A percentile compares a stretch with the other conserved stretches of the same genome.
Evolutionary conservation across 257 asterid species (phyloP).

Genomic region (Thymus mandschuricus): DNA sequence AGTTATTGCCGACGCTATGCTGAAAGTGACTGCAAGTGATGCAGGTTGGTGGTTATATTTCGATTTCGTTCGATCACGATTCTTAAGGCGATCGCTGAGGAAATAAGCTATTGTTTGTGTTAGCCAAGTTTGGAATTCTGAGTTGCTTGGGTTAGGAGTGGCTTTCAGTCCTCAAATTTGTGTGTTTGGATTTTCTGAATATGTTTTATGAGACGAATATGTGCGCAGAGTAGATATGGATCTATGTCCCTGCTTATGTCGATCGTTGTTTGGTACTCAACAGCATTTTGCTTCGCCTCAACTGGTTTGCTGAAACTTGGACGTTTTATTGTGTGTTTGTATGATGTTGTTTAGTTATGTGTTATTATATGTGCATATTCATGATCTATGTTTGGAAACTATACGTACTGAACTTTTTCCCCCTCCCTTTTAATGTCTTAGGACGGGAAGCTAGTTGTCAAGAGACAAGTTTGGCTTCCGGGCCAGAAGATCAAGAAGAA

Average conservation of each 20-base stretch:
- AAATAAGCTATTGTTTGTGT: neutral
- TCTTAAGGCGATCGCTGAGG: neutral
- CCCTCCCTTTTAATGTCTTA: conserved; percentile 5
- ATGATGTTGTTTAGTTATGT: neutral
- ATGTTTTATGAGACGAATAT: neutral
- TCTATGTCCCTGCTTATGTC: conserved; percentile 30
- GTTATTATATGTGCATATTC: neutral
- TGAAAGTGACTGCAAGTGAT: conserved; percentile 34
- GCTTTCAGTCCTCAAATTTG: neutral
- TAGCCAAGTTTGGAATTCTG: neutral
- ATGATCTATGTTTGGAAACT: neutral
- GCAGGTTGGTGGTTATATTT: conserved; percentile 31
- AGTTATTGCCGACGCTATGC: conserved; percentile 60
- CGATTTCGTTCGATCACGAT: neutral
- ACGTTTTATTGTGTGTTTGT: neutral
- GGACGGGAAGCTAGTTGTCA: conserved; percentile 43
- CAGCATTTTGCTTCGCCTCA: neutral
- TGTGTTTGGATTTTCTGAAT: neutral
- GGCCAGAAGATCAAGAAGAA: conserved; percentile 41
- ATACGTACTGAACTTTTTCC: neutral
- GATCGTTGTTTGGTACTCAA: neutral
- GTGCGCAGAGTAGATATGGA: neutral
- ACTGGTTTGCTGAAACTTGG: neutral
- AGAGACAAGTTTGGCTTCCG: conserved; percentile 28
- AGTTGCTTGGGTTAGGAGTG: neutral